Base-by-base conservation (phyloP, 805 yeast species). In the Yarrowia sp. region DNA sequence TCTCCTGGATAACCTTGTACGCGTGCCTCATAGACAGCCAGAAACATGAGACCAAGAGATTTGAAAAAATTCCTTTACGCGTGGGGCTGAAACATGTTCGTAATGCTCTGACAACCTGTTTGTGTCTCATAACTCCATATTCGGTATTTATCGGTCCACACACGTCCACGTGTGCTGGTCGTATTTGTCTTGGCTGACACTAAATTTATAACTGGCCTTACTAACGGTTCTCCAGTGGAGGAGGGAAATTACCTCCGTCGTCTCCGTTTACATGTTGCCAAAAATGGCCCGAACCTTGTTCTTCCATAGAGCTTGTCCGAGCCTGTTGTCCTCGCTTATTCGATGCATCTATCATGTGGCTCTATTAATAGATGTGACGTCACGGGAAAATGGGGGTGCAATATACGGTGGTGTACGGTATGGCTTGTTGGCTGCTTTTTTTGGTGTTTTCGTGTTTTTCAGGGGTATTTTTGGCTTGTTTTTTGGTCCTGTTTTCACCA, bases 1-100 rank as follows among this genome's bases (percentile, higher is more conserved):
- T 45, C 51, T 45, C 51, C 51, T 45, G 51, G 36, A 45, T 45
- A 45, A 45, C 51, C 51, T 32, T 45, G 38, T 45, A 45, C 51
- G 51, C 51, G 51, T 31, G 22, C 7, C 35, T 31, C 32, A 31
- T 32, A 13, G 32, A 43, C 48, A 7, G 32, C 28, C 28, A 42
- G 45, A 22, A 41, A 28, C 45, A 22, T 11, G 9, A 39, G 5
- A 39, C 11, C 17, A 8, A 10, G 31, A 10, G 31, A 42, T 17
- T 39, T 39, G 43, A 22, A 22, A 22, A 22, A 22, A 5, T 22
- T 5, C 28, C 28, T 22, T 22, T 22, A 22, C 28, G 28, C 28
- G 28, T 35, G 38, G 14, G 47, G 47, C 47, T 43, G 47, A 22
- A 43, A 43, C 45, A n/a, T n/a, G 28, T 4, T 6, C 13, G 13